phyloP scores from a whole-genome alignment of 345 rosid genomes.

The Brassica nigra region DNA sequence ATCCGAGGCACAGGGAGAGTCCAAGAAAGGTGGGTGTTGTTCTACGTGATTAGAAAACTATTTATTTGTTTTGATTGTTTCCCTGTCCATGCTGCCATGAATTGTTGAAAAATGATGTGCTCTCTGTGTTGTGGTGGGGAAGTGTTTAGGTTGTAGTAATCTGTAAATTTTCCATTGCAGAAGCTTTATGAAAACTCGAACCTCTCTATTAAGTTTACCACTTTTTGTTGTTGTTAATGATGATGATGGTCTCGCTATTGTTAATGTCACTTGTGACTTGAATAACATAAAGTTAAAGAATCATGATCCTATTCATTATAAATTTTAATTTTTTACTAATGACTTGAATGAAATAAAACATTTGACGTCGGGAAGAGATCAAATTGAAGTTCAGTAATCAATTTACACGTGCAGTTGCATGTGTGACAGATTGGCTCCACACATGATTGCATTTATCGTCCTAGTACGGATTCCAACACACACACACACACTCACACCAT shows the following conservation, averaged over 20 bases:
- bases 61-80: constrained; percentile 28
- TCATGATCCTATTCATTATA: neutral
- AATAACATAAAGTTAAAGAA: neutral
- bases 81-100: constrained; percentile 26
- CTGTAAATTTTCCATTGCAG: constrained; percentile 40
- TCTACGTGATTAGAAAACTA: constrained; percentile 39
- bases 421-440: constrained; percentile 44
- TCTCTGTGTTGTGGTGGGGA: constrained; percentile 29
- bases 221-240: neutral
- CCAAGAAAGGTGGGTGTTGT: constrained; percentile 70
- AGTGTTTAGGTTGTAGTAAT: constrained; percentile 36
- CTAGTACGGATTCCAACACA: constrained; percentile 26
- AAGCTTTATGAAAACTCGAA: constrained; percentile 25
- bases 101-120: constrained; percentile 21
- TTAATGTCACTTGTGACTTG: neutral
- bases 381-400: constrained; percentile 29
- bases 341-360: neutral
- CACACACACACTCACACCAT: neutral
- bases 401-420: constrained; percentile 40
- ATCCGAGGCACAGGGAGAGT: constrained; percentile 38
- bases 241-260: neutral
- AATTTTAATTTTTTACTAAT: neutral
- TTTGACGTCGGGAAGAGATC: constrained; percentile 37
- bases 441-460: constrained; percentile 42
- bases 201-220: constrained; percentile 25